Conservation (phyloP, 768 basidiomycete genomes). For the Hygrophoropsis aurantiaca region DNA sequence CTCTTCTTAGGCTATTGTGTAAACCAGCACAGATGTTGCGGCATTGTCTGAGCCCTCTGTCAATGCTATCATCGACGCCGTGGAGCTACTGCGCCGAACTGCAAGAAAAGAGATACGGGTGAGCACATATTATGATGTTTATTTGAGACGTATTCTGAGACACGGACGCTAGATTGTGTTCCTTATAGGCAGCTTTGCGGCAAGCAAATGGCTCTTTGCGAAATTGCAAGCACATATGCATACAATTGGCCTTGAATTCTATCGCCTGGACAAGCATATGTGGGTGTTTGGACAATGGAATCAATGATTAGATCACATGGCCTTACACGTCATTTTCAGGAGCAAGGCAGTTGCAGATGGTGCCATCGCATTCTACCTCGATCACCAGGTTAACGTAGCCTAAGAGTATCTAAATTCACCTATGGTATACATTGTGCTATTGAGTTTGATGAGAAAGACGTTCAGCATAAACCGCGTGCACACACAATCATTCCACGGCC, state of each 20-base stretch:
- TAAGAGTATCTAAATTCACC: constrained; percentile 37
- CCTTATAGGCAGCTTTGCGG: constrained; percentile 46
- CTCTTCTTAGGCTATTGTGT: background rate
- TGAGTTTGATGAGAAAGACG: constrained; percentile 27
- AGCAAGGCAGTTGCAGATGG: constrained; percentile 49
- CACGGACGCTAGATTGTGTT: constrained; percentile 31
- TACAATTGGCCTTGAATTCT: constrained; percentile 37
- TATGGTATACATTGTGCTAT: constrained; percentile 36
- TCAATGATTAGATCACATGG: background rate
- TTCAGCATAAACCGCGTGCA: constrained; percentile 28
- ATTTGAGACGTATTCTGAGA: no score
- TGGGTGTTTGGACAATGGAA: constrained; percentile 14
- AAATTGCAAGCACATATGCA: constrained; percentile 31
- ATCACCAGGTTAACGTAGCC: constrained; percentile 40
- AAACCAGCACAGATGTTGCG: constrained; percentile 26
- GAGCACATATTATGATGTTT: no score
- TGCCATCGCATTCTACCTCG: constrained; percentile 42
- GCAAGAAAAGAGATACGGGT: constrained; percentile 24
- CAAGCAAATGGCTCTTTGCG: constrained; percentile 42
- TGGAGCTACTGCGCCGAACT: constrained; percentile 21
- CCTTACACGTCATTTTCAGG: constrained; percentile 16
- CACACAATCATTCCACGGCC: constrained; percentile 27
- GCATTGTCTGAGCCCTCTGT: constrained; percentile 28
- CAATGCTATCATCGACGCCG: constrained; percentile 17
- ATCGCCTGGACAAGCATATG: constrained; percentile 54